Evolutionary conservation across 2,329 filamentous ascomycete species (phyloP).

Genomic region (Trichoderma lentiforme): DNA sequence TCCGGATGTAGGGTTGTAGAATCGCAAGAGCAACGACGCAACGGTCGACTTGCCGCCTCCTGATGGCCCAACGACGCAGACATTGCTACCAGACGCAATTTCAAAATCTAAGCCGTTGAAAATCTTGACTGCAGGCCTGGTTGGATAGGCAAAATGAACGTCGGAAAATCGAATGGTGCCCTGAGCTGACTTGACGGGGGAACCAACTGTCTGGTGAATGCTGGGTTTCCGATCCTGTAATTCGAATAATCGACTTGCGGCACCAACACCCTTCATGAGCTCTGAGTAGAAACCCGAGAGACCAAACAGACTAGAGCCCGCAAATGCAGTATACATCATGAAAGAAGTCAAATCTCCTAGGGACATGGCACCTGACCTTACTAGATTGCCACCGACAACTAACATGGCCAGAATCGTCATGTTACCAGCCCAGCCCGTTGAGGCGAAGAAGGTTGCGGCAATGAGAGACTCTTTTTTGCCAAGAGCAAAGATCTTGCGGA

Average conservation of each 20-base stretch:
- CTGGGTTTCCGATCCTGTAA: conserved; percentile 85
- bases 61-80: conserved; percentile 93
- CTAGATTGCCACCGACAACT: conserved; percentile 86
- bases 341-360: conserved; percentile 94
- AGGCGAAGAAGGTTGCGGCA: conserved; percentile 82
- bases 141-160: conserved; percentile 88
- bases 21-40: conserved; percentile 82
- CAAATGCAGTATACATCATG: conserved; percentile 95
- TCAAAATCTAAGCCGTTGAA: conserved; percentile 87
- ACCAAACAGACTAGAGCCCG: conserved; percentile 83
- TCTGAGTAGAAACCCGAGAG: conserved; percentile 96
- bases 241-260: conserved; percentile 93
- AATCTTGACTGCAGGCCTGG: conserved; percentile 84
- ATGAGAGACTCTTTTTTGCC: conserved; percentile 84
- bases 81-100: conserved; percentile 89
- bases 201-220: conserved; percentile 82
- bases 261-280: conserved; percentile 97
- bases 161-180: conserved; percentile 85
- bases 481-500: conserved; percentile 86
- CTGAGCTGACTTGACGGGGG: conserved; percentile 75
- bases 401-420: conserved; percentile 92
- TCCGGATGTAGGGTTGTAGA: conserved; percentile 80
- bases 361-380: conserved; percentile 79
- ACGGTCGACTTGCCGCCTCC: conserved; percentile 97
- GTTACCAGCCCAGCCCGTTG: conserved; percentile 89